Evolutionary conservation across 1,284 basidiomycete species (phyloP).

Genomic region (Abortiporus biennis): DNA sequence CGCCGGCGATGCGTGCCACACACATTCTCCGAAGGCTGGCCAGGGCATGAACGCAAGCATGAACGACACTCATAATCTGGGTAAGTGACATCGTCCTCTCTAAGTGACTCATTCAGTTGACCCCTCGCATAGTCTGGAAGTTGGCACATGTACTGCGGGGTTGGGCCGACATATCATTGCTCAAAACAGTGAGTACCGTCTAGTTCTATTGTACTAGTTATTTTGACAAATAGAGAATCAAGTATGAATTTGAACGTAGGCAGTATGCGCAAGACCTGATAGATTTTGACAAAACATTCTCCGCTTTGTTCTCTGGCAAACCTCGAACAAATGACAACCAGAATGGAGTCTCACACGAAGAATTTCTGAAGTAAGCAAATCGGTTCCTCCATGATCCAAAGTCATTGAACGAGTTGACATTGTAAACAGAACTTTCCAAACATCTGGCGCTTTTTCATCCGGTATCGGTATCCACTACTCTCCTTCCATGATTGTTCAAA

Average conservation of each 20-base stretch:
- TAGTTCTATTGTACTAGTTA: slow-evolving; percentile 3
- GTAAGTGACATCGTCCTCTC: too few relatives aligned
- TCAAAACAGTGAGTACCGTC: slow-evolving; percentile 57
- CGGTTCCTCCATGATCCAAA: too few relatives aligned
- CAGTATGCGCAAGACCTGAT: slow-evolving; percentile 80
- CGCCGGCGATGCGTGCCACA: slow-evolving; percentile 79
- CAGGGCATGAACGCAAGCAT: slow-evolving; percentile 72
- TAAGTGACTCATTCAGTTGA: too few relatives aligned
- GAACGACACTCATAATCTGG: slow-evolving; percentile 78
- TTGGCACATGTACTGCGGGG: slow-evolving; percentile 67
- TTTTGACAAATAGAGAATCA: not conserved
- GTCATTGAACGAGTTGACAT: slow-evolving; percentile 1
- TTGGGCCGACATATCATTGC: slow-evolving; percentile 56
- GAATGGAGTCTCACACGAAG: slow-evolving; percentile 61
- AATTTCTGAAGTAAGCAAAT: slow-evolving; percentile 61
- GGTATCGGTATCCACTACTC: slow-evolving; percentile 61
- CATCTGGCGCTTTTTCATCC: slow-evolving; percentile 52
- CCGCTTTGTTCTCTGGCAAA: slow-evolving; percentile 75
- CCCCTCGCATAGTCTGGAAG: slow-evolving; percentile 87
- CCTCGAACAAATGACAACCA: slow-evolving; percentile 49
- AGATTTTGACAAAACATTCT: slow-evolving; percentile 72
- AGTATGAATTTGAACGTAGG: slow-evolving; percentile 71
- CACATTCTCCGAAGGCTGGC: slow-evolving; percentile 77
- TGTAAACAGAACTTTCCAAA: slow-evolving; percentile 44
- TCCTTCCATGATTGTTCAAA: slow-evolving; percentile 43